A percentile compares a stretch with the other conserved stretches of the same genome.
These are phyloP conservation scores for Pichia exigua DNA, from an alignment of 805 yeast species.

Conservation along the genomic window DNA sequence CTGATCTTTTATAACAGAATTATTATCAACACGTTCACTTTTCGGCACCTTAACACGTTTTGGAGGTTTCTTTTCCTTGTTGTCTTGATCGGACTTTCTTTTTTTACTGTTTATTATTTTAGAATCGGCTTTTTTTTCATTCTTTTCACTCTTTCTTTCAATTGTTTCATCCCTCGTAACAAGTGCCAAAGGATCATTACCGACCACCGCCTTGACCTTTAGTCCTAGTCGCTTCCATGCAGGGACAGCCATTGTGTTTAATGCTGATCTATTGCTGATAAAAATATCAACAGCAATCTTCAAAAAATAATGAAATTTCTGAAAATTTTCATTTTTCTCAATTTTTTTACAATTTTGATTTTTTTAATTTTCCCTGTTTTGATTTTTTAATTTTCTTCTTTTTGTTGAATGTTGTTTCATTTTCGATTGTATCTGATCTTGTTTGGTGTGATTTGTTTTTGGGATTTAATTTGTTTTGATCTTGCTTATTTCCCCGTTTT, in stretches of 20 bases:
- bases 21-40: slow-evolving; percentile 59
- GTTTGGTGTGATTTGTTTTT: not conserved
- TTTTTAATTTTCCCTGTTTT: not conserved
- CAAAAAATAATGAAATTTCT: too few relatives aligned
- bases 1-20: slow-evolving; percentile 67
- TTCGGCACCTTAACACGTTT: slow-evolving; percentile 67
- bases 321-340: not conserved
- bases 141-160: not conserved
- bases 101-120: slow-evolving; percentile 8
- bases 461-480: not conserved
- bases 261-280: not conserved
- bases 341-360: too few relatives aligned
- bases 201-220: slow-evolving; percentile 42
- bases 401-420: not conserved
- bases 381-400: too few relatives aligned
- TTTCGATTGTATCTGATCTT: not conserved
- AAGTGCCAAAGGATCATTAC: slow-evolving; percentile 38
- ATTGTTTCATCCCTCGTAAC: slow-evolving; percentile 30
- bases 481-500: not conserved
- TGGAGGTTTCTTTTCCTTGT: slow-evolving; percentile 45
- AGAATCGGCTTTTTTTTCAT: slow-evolving; percentile 28
- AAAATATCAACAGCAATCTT: not conserved
- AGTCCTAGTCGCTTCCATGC: slow-evolving; percentile 82
- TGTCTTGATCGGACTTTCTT: slow-evolving; percentile 33
- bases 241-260: slow-evolving; percentile 34